Conservation (phyloP, 495 filamentous ascomycete genomes). For the Terfezia boudieri region DNA sequence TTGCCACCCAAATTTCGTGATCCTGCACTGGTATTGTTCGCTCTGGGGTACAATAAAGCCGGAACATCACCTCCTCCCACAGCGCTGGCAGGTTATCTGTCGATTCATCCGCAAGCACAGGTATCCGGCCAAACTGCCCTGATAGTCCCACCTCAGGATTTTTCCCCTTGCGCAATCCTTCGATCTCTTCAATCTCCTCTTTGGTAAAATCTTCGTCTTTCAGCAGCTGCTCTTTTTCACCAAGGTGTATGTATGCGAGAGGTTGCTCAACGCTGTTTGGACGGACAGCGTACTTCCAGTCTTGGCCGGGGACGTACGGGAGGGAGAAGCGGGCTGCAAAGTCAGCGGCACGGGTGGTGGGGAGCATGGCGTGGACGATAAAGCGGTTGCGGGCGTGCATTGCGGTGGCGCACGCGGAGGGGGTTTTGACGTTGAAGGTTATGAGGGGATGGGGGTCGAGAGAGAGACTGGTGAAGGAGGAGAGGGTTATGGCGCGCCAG, state of each 20-base stretch:
- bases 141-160: background rate
- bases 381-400: slow-evolving; percentile 8
- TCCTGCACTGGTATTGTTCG: slow-evolving; percentile 11
- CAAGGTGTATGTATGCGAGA: background rate
- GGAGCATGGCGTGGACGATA: slow-evolving; percentile 9
- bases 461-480: slow-evolving; percentile 17
- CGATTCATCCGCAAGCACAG: background rate
- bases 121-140: background rate
- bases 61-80: slow-evolving; percentile 14
- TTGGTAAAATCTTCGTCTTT: background rate
- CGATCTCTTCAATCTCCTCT: background rate
- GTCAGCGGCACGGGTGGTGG: slow-evolving; percentile 10
- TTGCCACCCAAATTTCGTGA: slow-evolving; percentile 16
- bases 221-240: no score
- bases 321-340: slow-evolving; percentile 12
- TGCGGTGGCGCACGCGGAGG: slow-evolving; percentile 10
- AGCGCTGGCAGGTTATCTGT: slow-evolving; percentile 1
- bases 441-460: slow-evolving; percentile 12
- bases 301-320: background rate
- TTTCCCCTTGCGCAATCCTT: background rate
- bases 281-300: background rate
- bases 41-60: slow-evolving; percentile 8
- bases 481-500: slow-evolving; percentile 17
- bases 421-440: slow-evolving; percentile 18
- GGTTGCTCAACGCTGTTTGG: background rate